Base-by-base conservation (phyloP, 805 yeast species). In the Ogataea haglerorum region DNA sequence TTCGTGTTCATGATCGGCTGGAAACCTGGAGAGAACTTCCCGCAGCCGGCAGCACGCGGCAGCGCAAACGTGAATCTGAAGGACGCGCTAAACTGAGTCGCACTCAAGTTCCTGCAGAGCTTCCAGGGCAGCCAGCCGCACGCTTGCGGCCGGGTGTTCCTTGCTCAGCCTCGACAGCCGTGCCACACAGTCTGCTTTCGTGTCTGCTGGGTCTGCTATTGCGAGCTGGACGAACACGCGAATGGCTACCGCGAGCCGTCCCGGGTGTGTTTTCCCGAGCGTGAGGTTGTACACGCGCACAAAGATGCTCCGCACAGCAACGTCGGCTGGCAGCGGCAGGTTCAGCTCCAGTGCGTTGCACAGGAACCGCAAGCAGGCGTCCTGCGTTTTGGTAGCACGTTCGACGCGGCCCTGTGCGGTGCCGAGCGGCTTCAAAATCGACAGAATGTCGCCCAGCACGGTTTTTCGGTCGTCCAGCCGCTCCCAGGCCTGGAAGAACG, bases 1-100 rank as follows among this genome's bases (percentile, higher is more conserved):
- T 76, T 87, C 39, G 76, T 86, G 18, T 83, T 82, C 57, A 82
- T 86, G 88, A 84, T 87, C 56, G 95, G 95, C 3, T 87, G 95
- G 95, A 87, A 85, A 58, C 79, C 81, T 48, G 74, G 85, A 40
- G 75, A 76, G 6, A 57, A 63, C 36, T 87, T 85, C 57, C 88
- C 90, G 3, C 67, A 80, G 56, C 91, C 95, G 1, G 70, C 85
- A 44, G 72, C 72, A 36, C 68, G 95, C 47, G 95, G 95, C 2
- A 55, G 83, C 15, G 93, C 82, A 1, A 77, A 80, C 53, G 71
- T 85, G 29, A 79, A 69, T 46, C 64, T 86, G 54, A 82, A 82
- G 57, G 90, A 85, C 44, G 78, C 78, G 9, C 61, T 80, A 36
- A 24, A 34, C 10, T 30, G 51, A 10, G n/a, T 12, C 19, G 14